These are phyloP conservation scores for Cryptosporidium sp. DNA, from an alignment of 169 alveolate species.

Conservation along the genomic window DNA sequence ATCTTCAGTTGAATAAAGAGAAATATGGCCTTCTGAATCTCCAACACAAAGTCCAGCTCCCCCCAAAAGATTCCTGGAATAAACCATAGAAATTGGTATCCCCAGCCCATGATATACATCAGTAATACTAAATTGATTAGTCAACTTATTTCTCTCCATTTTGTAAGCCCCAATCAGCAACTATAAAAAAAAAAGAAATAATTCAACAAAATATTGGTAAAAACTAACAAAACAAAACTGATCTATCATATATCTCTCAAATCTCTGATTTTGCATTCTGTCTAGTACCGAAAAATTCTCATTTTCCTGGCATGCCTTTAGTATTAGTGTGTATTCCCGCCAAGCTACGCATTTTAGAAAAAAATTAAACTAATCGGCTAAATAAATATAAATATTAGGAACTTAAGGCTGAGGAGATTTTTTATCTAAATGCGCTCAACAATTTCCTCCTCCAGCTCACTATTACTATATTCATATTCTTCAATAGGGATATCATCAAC, in stretches of 20 bases:
- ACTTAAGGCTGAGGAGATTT: not conserved
- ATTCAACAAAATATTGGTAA: too few relatives aligned
- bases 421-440: conserved; percentile 30
- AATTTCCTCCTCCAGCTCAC: conserved; percentile 66
- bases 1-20: conserved; percentile 21
- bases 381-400: not conserved
- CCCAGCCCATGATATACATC: conserved; percentile 49
- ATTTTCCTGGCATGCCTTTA: not conserved
- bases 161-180: too few relatives aligned
- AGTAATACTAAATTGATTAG: not conserved
- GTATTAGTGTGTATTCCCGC: not conserved
- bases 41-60: conserved; percentile 61
- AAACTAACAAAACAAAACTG: too few relatives aligned
- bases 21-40: conserved; percentile 37
- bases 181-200: not conserved
- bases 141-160: not conserved
- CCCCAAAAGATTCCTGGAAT: conserved; percentile 34
- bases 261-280: not conserved
- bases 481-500: conserved; percentile 49
- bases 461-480: conserved; percentile 59
- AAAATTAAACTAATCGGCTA: not conserved
- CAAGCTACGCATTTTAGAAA: not conserved
- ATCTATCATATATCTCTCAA: not conserved
- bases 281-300: not conserved
- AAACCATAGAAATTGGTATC: conserved; percentile 41